Percentiles rank a stretch among this genome's conserved stretches.
Evolutionary conservation across 345 rosid species (phyloP).

Genomic region (Pugionium cornutum): DNA sequence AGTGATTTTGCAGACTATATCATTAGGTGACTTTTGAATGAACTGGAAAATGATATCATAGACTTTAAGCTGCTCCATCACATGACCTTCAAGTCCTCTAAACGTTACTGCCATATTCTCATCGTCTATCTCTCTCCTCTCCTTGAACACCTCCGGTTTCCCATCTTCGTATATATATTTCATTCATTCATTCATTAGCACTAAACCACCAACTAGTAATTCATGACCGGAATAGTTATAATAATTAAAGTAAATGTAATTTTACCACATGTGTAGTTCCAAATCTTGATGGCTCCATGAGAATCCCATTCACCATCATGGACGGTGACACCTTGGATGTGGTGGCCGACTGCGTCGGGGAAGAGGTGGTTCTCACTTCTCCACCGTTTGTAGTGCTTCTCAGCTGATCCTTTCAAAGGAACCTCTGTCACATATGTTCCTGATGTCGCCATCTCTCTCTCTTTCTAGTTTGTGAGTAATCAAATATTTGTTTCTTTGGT

Average conservation of each 20-base stretch:
- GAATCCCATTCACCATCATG: constrained; percentile 44
- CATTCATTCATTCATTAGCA: not conserved
- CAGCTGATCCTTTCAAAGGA: constrained; percentile 42
- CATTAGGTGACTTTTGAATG: constrained; percentile 35
- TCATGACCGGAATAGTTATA: too few relatives aligned
- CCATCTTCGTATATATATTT: constrained; percentile 31
- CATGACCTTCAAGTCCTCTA: too few relatives aligned
- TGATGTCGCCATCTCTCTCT: constrained; percentile 38
- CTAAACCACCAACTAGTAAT: too few relatives aligned
- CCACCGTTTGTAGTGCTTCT: constrained; percentile 41
- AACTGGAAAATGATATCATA: constrained; percentile 38
- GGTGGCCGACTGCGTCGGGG: constrained; percentile 40
- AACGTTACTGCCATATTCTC: constrained; percentile 31
- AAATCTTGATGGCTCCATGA: constrained; percentile 42
- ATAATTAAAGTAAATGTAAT: not conserved
- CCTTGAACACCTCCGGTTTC: constrained; percentile 39
- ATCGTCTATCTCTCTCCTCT: constrained; percentile 41
- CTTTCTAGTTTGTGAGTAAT: constrained; percentile 1
- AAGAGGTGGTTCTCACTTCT: constrained; percentile 40
- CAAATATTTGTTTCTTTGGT: constrained; percentile 4
- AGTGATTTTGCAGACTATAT: constrained; percentile 35
- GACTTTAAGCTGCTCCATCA: too few relatives aligned
- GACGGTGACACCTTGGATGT: constrained; percentile 40
- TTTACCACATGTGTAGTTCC: constrained; percentile 43
- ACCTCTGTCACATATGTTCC: constrained; percentile 44